Base-by-base conservation (phyloP, 805 yeast genomes). In the Lipomyces spencermartinsiae region DNA sequence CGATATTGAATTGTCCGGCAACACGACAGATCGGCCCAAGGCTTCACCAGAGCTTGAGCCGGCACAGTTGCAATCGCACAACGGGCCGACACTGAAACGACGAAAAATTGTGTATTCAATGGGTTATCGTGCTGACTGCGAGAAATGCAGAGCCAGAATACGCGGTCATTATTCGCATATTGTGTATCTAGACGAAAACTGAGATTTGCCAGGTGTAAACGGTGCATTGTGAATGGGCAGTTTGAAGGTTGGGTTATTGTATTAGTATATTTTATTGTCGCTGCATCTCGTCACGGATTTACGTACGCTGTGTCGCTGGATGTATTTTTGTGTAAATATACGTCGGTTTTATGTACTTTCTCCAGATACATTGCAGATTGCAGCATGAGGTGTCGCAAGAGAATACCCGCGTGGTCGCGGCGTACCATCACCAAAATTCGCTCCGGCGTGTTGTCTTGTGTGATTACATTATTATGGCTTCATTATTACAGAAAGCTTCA, bases 81-180 rank as follows among this genome's bases (percentile, higher is more conserved):
- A 25, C 56, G 34, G 22, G 31, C 22, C n/a, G 56, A 16, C 56
- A 14, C 56, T 12, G 56, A 53, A 25, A 16, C 16, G 34, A 25
- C 12, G n/a, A 53, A 53, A 31, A n/a, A 16, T 53, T 10, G 34
- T 53, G 12, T 58, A 59, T 60, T 10, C 51, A 33, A 63, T 69
- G 72, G 72, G 72, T 3, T 69, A 61, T 31, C 67, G 72, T 14
- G 39, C 71, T 2, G 71, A 69, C 59, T 69, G 72, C 31, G 61
- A 62, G 22, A 63, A 64, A 57, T 69, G 72, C 54, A 46, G 58
- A 7, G 71, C 63, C 19, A 63, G 57, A 16, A 61, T 54, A 22
- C 43, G 62, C 9, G 72, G 72, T 7, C 72, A 69, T 61, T 69
- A 67, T 54, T 63, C 71, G 51, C 72, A 69, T 37, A 63, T 68